phyloP scores from a whole-genome alignment of 2,329 filamentous ascomycete genomes.

The Sporothrix dimorphospora region DNA sequence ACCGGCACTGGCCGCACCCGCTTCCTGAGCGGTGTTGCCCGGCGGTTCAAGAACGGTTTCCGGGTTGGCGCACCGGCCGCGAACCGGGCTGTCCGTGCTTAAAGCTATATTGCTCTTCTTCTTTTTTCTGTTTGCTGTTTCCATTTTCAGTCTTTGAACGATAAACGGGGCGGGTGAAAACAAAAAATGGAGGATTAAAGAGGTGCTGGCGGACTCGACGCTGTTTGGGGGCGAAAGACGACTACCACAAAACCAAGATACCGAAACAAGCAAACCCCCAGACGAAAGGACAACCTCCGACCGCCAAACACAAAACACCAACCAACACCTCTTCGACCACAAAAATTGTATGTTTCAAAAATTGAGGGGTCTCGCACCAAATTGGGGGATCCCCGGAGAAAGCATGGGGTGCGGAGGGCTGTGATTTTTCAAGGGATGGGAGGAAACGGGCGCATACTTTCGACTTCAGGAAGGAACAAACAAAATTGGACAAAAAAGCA shows the following conservation, averaged over 20 bases:
- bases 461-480: conserved; percentile 13
- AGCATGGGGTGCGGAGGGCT: conserved; percentile 6
- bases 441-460: conserved; percentile 23
- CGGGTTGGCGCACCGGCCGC: conserved; percentile 85
- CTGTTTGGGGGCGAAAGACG: neutral
- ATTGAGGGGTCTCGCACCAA: neutral
- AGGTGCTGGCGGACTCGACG: conserved; percentile 1
- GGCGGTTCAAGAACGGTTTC: conserved; percentile 98
- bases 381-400: neutral
- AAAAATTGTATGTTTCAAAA: neutral
- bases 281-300: neutral
- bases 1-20: conserved; percentile 95
- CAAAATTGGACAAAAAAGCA: neutral
- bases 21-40: conserved; percentile 88
- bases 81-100: conserved; percentile 65
- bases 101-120: conserved; percentile 19
- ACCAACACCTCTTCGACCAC: conserved; percentile 2
- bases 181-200: conserved; percentile 17
- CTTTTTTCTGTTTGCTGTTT: conserved; percentile 17
- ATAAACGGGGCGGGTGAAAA: conserved; percentile 18
- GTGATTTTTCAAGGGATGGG: conserved; percentile 17
- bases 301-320: neutral
- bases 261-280: neutral
- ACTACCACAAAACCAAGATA: neutral
- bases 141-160: conserved; percentile 13